phyloP scores from a whole-genome alignment of 129 eudicot genomes.

The Smallanthus sonchifolius region DNA sequence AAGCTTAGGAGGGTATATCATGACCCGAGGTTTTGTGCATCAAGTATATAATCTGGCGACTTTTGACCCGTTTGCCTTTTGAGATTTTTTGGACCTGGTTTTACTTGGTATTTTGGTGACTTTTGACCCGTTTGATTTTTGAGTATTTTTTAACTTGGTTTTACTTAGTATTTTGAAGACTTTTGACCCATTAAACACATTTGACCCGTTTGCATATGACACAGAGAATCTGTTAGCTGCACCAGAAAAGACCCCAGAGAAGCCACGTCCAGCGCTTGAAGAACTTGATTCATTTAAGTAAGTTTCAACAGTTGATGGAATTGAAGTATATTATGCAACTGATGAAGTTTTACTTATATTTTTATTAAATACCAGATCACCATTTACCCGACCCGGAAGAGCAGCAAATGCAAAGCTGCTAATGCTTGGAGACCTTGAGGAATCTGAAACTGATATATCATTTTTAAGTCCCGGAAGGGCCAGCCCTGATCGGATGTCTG shows the following conservation, averaged over 20 bases:
- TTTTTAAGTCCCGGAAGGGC: constrained; percentile 43
- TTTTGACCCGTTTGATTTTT: not conserved
- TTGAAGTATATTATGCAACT: not conserved
- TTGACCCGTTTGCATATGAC: constrained; percentile 3
- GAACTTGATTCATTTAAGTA: constrained; percentile 19
- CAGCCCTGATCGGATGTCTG: constrained; percentile 42
- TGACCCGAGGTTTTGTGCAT: not conserved
- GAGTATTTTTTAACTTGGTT: not conserved
- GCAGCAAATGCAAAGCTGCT: constrained; percentile 32
- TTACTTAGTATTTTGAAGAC: not conserved
- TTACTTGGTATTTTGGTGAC: not conserved
- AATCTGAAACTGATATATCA: constrained; percentile 47
- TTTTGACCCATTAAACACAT: no score
- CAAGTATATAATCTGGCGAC: not conserved
- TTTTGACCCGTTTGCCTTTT: not conserved
- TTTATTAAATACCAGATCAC: constrained; percentile 27
- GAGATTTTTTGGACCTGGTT: not conserved
- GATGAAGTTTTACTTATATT: not conserved
- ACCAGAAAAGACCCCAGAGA: constrained; percentile 16
- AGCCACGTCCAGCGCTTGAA: constrained; percentile 12
- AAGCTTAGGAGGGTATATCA: not conserved
- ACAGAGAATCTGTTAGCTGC: constrained; percentile 7
- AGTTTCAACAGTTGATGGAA: not conserved
- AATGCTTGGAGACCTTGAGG: constrained; percentile 35
- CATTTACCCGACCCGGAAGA: constrained; percentile 35